Evolutionary conservation across 1,284 basidiomycete genomes (phyloP), one percentile per base, ranked within the genome.

Genomic region (Ganoderma resinaceum): DNA sequence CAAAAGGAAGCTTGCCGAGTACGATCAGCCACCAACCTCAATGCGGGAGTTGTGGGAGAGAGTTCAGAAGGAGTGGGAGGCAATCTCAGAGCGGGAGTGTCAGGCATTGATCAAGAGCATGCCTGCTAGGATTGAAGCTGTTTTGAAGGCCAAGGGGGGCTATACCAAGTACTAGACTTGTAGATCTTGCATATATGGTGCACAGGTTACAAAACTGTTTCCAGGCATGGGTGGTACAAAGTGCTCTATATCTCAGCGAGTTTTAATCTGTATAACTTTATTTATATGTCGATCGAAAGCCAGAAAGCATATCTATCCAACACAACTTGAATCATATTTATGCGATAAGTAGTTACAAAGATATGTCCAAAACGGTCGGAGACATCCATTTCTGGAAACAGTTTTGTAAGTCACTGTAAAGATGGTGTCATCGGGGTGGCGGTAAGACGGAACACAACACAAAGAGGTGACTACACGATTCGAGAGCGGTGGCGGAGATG

Each of bases 1-100:
- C 63, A 64, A 64, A 43, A 37, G 20, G 29, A 64, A 58, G 55
- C 63, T 64, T 33, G 53, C 63, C 16, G 38, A 12, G 29, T 63
- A 63, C 23, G 31, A 53, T 26, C 53, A 53, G n/a, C 33, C 33
- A 11, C 49, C 49, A 4, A 63, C 62, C 33, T 63, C 35, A 33
- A 63, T 63, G 33, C 18, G 23, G 49, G 62, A 53, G 62, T 40
- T 63, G 26, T 63, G 62, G 49, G 33, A 33, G n/a, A 53, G 62
- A 35, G 49, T 63, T 3, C 62, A 63, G 62, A 29, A 12, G 62
- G 29, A 58, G 18, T 58, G 55, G 55, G 29, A 58, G 55, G 55
- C 55, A 29, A 58, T 58, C 31, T 33, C 55, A 35, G 55, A 35
- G 35, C 35, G 35, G 35, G 35, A 35, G 35, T 35, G 35, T 35